Evolutionary conservation across 805 yeast species (phyloP).

Genomic region (Kodamaea sagamina): DNA sequence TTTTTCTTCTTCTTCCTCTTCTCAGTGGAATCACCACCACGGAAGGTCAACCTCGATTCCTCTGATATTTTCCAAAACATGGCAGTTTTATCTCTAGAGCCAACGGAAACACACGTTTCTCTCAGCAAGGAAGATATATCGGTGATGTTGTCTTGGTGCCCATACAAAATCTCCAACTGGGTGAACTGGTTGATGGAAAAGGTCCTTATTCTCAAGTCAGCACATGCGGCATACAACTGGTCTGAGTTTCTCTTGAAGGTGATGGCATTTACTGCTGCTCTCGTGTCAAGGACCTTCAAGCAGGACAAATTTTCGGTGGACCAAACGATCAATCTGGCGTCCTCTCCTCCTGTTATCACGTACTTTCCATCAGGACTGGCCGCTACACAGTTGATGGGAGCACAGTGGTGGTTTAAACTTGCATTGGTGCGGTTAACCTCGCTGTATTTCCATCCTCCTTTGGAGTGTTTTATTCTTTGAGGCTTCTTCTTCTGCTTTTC

Average conservation of each 20-base stretch:
- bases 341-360: conserved; percentile 90
- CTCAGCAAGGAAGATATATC: conserved; percentile 79
- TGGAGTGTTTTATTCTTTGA: conserved; percentile 58
- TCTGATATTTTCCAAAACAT: conserved; percentile 97
- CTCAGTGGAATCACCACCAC: conserved; percentile 76
- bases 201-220: conserved; percentile 86
- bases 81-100: conserved; percentile 91
- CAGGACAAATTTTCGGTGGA: conserved; percentile 76
- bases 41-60: conserved; percentile 88
- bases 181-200: conserved; percentile 83
- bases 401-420: conserved; percentile 67
- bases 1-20: conserved; percentile 36
- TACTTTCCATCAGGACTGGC: conserved; percentile 84
- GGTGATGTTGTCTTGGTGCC: conserved; percentile 88
- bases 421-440: conserved; percentile 47
- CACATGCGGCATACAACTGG: conserved; percentile 89
- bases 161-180: conserved; percentile 87
- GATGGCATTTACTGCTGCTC: conserved; percentile 71
- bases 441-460: conserved; percentile 56
- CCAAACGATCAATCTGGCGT: conserved; percentile 82
- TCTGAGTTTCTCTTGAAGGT: conserved; percentile 79
- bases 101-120: conserved; percentile 95
- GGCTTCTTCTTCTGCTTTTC: conserved; percentile 49
- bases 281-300: conserved; percentile 74
- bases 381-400: conserved; percentile 74